Base-by-base conservation (phyloP, 352 stramenopile species). In the Phytophthora pini region DNA sequence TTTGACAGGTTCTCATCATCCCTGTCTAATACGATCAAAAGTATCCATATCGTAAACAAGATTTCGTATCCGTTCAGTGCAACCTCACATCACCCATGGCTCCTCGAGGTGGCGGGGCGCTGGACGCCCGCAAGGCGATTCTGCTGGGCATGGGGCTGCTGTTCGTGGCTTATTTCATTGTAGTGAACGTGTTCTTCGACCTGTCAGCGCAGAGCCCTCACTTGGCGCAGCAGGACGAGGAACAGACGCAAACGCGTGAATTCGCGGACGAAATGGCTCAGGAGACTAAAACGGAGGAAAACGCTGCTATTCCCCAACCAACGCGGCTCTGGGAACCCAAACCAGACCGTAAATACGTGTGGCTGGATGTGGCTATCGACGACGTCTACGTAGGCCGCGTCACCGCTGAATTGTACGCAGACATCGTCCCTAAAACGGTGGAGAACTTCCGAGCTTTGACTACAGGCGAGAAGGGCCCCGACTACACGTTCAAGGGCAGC, bases 391-490 rank as follows among this genome's bases (percentile, higher is more conserved):
- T 92, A 7, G 88, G 88, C 4, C 84, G 86, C 58, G 74, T 95
- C 54, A 94, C 84, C 0, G 77, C 76, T 7, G 88, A 95, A 72
- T 64, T 99, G 20, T 99, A 98, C 74, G 84, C 87, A 2, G 94
- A 99, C 56, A 78, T 98, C 40, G 96, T 97, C 34, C 98, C 98
- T 6, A 99, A 99, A 75, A 99, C 98, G 12, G 97, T 91, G 6
- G 97, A 99, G 63, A 99, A 99, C 79, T 99, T 99, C 67, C 79
- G 93, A 41, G 79, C 68, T 41, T 72, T 99, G 12, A 99, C 96
- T 74, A 99, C 97, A 17, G 97, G 97, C 45, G 98, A 99, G 70
- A 97, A 97, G 38, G 95, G 95, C 10, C 63, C 78, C 6, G 87
- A 96, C 26, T 87, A 99, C 22, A 82, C 96, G 70, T 99, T 97